Conservation (phyloP, 225 moss, liverwort and hornwort species). For the Neckera pumila region DNA sequence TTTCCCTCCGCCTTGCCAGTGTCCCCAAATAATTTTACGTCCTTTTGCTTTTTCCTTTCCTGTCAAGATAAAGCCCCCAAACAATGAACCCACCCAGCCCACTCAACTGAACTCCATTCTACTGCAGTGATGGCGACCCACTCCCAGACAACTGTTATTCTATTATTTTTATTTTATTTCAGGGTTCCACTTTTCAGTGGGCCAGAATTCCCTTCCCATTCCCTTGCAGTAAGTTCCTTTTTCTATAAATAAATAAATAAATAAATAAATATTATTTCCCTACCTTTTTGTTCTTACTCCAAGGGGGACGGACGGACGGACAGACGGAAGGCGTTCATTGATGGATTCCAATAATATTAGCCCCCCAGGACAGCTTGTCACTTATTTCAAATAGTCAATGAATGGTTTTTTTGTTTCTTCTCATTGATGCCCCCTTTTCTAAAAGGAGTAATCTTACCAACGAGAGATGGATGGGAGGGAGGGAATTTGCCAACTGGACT, state of each 20-base stretch:
- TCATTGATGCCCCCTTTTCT: neutral
- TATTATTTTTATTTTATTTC: neutral
- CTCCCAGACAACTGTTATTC: neutral
- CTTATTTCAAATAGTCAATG: neutral
- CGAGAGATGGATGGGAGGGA: neutral
- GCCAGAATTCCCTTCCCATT: too few relatives aligned
- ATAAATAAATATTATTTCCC: too few relatives aligned
- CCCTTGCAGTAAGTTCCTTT: too few relatives aligned
- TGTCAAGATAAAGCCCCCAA: neutral
- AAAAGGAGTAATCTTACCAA: neutral
- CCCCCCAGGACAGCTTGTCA: neutral
- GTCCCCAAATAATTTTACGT: neutral
- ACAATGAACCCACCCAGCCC: neutral
- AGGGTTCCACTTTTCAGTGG: too few relatives aligned
- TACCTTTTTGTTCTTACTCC: too few relatives aligned
- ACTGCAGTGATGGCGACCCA: neutral
- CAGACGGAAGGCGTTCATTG: neutral
- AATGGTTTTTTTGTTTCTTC: neutral
- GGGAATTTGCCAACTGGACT: neutral
- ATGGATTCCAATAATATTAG: neutral
- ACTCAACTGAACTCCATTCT: too few relatives aligned
- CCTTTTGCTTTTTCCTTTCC: neutral
- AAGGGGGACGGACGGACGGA: too few relatives aligned
- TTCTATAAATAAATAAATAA: too few relatives aligned
- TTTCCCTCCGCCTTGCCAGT: neutral